Conservation (phyloP, 2,329 filamentous ascomycete species). For the Monilinia fructigena region DNA sequence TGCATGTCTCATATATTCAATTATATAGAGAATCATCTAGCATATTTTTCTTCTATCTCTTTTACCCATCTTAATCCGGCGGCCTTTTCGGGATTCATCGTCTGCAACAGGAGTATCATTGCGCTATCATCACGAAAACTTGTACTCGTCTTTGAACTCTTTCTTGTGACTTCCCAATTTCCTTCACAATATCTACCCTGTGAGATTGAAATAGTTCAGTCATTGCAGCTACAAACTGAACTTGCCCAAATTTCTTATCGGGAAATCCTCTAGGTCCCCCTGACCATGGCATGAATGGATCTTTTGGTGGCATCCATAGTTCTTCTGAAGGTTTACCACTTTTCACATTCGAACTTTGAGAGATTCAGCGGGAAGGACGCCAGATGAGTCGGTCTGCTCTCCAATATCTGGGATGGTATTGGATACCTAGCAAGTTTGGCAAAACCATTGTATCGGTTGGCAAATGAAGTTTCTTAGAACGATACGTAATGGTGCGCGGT, state of each 20-base stretch:
- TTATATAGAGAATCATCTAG: no score
- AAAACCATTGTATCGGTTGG: no score
- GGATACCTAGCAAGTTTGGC: no score
- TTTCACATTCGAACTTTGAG: no score
- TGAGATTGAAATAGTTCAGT: neutral
- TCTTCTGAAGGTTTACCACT: no score
- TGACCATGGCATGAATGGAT: neutral
- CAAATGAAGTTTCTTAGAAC: no score
- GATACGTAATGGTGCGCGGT: no score
- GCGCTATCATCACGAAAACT: neutral
- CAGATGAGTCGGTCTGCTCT: no score
- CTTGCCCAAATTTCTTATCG: neutral
- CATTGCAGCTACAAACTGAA: neutral
- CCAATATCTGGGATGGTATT: no score
- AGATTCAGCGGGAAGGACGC: no score
- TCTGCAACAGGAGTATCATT: neutral
- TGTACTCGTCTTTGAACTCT: neutral
- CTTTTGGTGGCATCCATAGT: neutral
- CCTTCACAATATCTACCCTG: neutral
- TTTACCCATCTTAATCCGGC: neutral
- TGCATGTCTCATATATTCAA: no score
- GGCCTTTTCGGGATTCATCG: neutral
- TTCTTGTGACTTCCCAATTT: neutral
- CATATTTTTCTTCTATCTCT: no score
- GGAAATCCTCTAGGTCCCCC: neutral